These are phyloP conservation scores for Rhododendron kiyosumense DNA, from an alignment of 148 eudicot species.

Conservation along the genomic window DNA sequence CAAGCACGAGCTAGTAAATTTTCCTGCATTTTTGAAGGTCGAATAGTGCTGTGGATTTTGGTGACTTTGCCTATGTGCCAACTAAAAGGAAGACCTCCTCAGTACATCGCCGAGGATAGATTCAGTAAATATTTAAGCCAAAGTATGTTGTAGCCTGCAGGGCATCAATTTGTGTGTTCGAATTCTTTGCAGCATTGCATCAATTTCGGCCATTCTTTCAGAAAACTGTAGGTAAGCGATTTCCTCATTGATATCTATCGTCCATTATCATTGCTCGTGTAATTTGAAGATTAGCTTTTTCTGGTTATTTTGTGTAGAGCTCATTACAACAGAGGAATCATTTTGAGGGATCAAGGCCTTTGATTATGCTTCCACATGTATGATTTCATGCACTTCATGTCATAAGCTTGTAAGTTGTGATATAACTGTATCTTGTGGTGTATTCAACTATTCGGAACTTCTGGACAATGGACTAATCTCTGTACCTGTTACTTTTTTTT, in stretches of 20 bases:
- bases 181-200: background rate
- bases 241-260: background rate
- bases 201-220: background rate
- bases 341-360: background rate
- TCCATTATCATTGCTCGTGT: background rate
- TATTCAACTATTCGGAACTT: background rate
- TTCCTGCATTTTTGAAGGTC: slow-evolving; percentile 29
- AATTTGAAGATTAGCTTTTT: background rate
- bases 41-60: slow-evolving; percentile 40
- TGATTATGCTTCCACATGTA: background rate
- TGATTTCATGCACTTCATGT: background rate
- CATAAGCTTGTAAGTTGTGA: slow-evolving; percentile 4
- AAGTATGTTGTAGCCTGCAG: background rate
- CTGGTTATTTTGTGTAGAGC: background rate
- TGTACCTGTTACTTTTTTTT: background rate
- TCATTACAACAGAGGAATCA: background rate
- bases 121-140: background rate
- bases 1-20: background rate
- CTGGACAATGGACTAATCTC: background rate
- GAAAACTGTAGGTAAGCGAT: background rate
- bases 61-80: slow-evolving; percentile 53
- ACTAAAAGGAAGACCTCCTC: slow-evolving; percentile 29
- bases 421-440: background rate
- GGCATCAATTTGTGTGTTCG: background rate
- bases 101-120: slow-evolving; percentile 23